Conservation (phyloP, 306 rosid genomes). For the Biancaea sappan region DNA sequence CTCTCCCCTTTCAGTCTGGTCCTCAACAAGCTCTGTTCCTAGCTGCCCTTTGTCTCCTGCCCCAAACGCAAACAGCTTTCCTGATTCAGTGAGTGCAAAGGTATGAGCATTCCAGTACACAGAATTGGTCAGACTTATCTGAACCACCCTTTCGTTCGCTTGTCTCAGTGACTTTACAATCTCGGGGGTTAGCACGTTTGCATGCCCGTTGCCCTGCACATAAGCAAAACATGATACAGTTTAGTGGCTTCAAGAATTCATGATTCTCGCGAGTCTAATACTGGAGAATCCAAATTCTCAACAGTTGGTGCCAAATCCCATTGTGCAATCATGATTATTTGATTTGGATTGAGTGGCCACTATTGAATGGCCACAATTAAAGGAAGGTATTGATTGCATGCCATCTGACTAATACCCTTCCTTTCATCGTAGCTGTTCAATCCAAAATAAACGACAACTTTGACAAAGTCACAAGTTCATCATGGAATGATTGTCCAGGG, state of each 20-base stretch:
- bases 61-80: slow-evolving; percentile 90
- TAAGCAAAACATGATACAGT: slow-evolving; percentile 13
- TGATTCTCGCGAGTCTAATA: not conserved
- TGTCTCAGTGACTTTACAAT: slow-evolving; percentile 74
- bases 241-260: slow-evolving; percentile 1
- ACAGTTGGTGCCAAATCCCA: too few relatives aligned
- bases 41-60: slow-evolving; percentile 96
- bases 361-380: too few relatives aligned
- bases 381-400: too few relatives aligned
- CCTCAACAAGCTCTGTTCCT: slow-evolving; percentile 70
- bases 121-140: slow-evolving; percentile 88
- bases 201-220: slow-evolving; percentile 68
- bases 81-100: slow-evolving; percentile 88
- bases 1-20: slow-evolving; percentile 77
- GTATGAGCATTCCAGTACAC: slow-evolving; percentile 96
- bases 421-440: too few relatives aligned
- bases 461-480: slow-evolving; percentile 5
- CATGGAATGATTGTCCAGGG: not conserved
- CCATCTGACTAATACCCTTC: too few relatives aligned
- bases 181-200: slow-evolving; percentile 72
- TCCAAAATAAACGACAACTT: too few relatives aligned
- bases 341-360: too few relatives aligned
- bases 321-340: too few relatives aligned
- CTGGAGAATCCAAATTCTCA: too few relatives aligned
- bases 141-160: slow-evolving; percentile 77